Evolutionary conservation across 2,329 filamentous ascomycete species (phyloP), one percentile per base, ranked within the genome.

Genomic region (Saccharata proteae): DNA sequence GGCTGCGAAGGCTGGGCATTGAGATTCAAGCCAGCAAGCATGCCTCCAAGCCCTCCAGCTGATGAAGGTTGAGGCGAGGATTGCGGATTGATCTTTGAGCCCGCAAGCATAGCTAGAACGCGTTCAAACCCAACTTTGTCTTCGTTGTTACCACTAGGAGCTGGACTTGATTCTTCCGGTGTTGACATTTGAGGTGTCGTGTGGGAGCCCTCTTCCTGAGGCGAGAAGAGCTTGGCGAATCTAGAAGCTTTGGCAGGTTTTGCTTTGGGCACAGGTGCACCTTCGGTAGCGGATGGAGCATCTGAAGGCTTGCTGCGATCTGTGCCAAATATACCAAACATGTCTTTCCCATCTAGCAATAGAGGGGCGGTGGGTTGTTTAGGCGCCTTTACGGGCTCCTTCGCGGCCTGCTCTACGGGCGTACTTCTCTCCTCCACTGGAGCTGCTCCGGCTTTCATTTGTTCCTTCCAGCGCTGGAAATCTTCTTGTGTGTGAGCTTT

Each of bases 381-480:
- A 16, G 44, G 24, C 6, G 40, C 33, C n/a, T 47, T 49, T 24
- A 44, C 37, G 4, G 56, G 45, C 34, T 59, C 57, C 34, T 58
- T 49, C 42, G 65, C 51, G 28, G 59, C 10, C 28, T 49, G 41
- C 37, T 37, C 52, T n/a, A n/a, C n/a, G 38, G 45, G 19, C 39
- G 44, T 43, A 10, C 45, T 39, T 39, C 58, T 64, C 44, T 64
- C 65, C 36, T 66, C 58, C 29, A 55, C 55, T 7, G 45, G 40
- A 4, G 53, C 40, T 28, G 58, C 72, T 39, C 72, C 69, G 22
- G 75, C 76, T 55, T 81, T 88, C 84, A 92, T 92, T 40, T 69
- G 71, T 45, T 92, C 83, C 67, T 93, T 93, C 75, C 88, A 94
- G 43, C 82, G 82, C 58, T 92, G 79, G 54, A 94, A 92, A 43